Conservation (phyloP, 2,329 filamentous ascomycete genomes). For the Claviceps sp. region DNA sequence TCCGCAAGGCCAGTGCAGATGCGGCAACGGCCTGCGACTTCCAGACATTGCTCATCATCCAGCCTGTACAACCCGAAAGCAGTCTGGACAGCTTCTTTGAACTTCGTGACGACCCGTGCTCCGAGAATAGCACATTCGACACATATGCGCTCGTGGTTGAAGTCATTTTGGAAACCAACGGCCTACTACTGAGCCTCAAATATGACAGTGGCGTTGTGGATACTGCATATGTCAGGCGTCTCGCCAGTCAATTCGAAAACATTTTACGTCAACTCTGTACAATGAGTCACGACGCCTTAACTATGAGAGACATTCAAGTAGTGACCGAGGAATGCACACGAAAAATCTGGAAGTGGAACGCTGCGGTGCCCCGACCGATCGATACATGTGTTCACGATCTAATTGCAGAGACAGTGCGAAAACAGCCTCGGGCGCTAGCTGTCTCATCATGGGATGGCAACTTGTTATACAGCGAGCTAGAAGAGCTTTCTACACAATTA, state of each 20-base stretch:
- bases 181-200: too few species aligned
- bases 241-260: not conserved
- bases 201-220: too few species aligned
- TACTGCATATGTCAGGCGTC: too few species aligned
- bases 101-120: not conserved
- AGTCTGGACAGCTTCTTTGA: not conserved
- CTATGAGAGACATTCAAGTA: not conserved
- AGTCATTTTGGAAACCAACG: too few species aligned
- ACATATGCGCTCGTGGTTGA: too few species aligned
- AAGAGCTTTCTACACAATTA: slow-evolving; percentile 26
- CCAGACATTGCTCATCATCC: not conserved
- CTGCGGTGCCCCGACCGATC: slow-evolving; percentile 25
- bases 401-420: slow-evolving; percentile 24
- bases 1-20: not conserved
- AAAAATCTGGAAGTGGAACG: slow-evolving; percentile 34
- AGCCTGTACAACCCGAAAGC: not conserved
- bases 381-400: slow-evolving; percentile 33
- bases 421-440: slow-evolving; percentile 25
- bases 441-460: slow-evolving; percentile 37
- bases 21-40: not conserved
- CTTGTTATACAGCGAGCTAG: slow-evolving; percentile 30
- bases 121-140: too few species aligned
- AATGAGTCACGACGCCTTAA: too few species aligned
- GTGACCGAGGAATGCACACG: not conserved
- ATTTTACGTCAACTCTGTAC: not conserved